These are phyloP conservation scores for Tolypocladium pustulatum DNA, from an alignment of 2,329 filamentous ascomycete genomes.

Conservation along the genomic window DNA sequence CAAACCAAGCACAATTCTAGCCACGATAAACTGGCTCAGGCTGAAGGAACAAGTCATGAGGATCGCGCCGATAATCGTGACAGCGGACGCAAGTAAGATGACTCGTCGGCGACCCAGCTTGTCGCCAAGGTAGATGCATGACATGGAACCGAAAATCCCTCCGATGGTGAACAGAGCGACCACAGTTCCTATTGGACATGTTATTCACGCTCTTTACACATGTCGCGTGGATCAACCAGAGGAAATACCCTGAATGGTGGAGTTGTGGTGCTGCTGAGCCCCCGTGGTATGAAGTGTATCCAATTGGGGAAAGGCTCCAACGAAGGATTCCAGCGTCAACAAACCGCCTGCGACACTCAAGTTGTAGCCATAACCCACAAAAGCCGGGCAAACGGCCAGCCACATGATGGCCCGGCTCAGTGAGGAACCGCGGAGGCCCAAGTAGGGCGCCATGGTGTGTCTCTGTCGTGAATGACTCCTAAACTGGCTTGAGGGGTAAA, in stretches of 20 bases:
- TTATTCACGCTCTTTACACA: not conserved
- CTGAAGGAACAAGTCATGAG: not conserved
- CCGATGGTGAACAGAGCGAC: not conserved
- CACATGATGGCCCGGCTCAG: not conserved
- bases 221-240: not conserved
- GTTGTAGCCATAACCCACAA: not conserved
- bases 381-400: not conserved
- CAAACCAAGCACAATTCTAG: not conserved
- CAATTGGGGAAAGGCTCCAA: not conserved
- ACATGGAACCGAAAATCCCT: not conserved
- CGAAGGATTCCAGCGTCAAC: not conserved
- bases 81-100: not conserved
- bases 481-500: not conserved
- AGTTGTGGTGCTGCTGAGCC: not conserved
- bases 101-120: not conserved
- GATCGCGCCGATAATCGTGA: not conserved
- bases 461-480: not conserved
- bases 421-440: not conserved
- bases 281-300: not conserved
- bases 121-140: not conserved
- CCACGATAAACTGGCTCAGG: not conserved
- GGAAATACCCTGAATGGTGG: not conserved
- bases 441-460: not conserved
- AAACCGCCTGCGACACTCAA: not conserved
- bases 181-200: not conserved